A percentile compares a stretch with the other conserved stretches of the same genome.
Evolutionary conservation across 192 early-diverging fungal genomes (phyloP).

Genomic region (Spizellomyces sp.): DNA sequence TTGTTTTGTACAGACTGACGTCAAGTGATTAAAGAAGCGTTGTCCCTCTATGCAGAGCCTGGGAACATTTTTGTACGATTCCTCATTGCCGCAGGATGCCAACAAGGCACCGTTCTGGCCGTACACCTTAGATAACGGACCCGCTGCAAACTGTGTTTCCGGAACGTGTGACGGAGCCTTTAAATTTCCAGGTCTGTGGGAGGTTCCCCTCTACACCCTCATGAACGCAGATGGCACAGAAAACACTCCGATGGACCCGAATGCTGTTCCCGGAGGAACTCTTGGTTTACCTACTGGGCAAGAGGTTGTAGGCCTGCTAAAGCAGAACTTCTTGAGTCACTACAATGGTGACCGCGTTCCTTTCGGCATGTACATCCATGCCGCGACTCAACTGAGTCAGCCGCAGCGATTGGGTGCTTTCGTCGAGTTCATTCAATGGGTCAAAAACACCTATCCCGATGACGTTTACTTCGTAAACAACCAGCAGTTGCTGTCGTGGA

Average conservation of each 20-base stretch:
- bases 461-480: constrained; percentile 42
- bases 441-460: constrained; percentile 17
- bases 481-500: constrained; percentile 42
- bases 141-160: constrained; percentile 5
- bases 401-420: constrained; percentile 1
- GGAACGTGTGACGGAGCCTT: constrained; percentile 14
- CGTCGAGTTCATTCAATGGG: constrained; percentile 31
- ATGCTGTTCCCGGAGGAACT: constrained; percentile 5
- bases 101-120: constrained; percentile 27
- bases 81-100: constrained; percentile 24
- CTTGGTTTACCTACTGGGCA: constrained; percentile 14
- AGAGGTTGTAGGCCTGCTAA: constrained; percentile 21
- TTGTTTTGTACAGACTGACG: constrained; percentile 1
- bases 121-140: constrained; percentile 33
- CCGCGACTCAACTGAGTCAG: constrained; percentile 9
- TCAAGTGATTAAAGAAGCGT: not conserved
- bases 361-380: constrained; percentile 41
- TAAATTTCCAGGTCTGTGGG: constrained; percentile 41
- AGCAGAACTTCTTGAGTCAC: constrained; percentile 34
- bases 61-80: constrained; percentile 28
- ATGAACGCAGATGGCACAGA: constrained; percentile 21
- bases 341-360: constrained; percentile 35
- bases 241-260: constrained; percentile 35
- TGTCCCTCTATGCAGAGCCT: not conserved
- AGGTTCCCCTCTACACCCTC: constrained; percentile 38